Conservation (phyloP, 2,329 filamentous ascomycete genomes). For the Colletotrichum godetiae region DNA sequence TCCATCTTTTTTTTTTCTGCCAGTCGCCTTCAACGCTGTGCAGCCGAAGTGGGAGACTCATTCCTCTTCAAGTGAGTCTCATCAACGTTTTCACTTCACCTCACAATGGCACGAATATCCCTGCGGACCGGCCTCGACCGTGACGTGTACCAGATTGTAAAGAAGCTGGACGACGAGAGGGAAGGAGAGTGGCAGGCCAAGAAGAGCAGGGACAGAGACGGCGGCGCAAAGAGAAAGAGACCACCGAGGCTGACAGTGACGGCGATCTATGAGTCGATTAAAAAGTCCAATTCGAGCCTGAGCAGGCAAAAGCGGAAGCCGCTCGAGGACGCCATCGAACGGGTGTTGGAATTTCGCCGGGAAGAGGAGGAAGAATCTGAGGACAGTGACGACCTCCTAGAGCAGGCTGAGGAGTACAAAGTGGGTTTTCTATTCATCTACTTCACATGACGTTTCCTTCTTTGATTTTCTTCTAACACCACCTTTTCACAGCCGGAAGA, state of each 20-base stretch:
- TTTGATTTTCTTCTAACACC: not conserved
- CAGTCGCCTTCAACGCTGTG: not conserved
- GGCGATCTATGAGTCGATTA: conserved; percentile 77
- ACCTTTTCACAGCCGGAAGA: conserved; percentile 43
- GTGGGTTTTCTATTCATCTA: conserved; percentile 36
- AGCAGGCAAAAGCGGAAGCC: conserved; percentile 84
- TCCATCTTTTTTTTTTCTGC: not conserved
- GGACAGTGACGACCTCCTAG: conserved; percentile 62
- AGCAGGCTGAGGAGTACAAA: conserved; percentile 37
- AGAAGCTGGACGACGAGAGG: conserved; percentile 78
- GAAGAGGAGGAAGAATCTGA: conserved; percentile 69
- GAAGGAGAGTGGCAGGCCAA: conserved; percentile 51
- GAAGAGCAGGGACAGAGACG: conserved; percentile 60
- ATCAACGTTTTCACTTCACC: no score
- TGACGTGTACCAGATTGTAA: conserved; percentile 83
- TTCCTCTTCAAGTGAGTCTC: no score
- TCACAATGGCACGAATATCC: conserved; percentile 43
- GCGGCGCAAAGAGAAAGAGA: conserved; percentile 57
- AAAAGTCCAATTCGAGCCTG: conserved; percentile 86
- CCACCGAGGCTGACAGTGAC: conserved; percentile 61
- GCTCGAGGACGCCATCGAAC: conserved; percentile 86
- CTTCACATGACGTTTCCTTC: not conserved
- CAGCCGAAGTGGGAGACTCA: not conserved
- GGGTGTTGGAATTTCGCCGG: conserved; percentile 79
- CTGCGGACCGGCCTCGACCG: conserved; percentile 70